Base-by-base conservation (phyloP, 1,139 yeast species). In the Kodamaea sp. region DNA sequence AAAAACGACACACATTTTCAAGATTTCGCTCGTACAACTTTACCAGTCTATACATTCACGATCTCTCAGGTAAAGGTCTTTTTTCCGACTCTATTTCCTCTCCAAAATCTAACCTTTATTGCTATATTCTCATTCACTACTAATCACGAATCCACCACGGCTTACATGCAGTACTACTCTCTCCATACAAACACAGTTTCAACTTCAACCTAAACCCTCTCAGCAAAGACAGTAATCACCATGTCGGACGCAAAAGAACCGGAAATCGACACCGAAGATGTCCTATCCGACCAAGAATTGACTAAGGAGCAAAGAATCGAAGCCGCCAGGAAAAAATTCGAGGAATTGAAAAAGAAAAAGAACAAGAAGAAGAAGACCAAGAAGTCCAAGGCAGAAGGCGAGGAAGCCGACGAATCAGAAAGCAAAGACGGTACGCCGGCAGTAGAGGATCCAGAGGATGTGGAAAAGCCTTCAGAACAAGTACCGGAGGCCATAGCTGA, bases 301-400 rank as follows among this genome's bases (percentile, higher is more conserved):
- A 51, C 55, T 31, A 74, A 76, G 43, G 80, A 76, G 39, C 82
- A 77, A 48, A 70, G 78, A 54, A 62, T 81, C 32, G 84, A 79
- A 41, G 79, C 79, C 1, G 87, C 87, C 10, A 70, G 79, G 49
- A 78, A 78, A 61, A 73, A 76, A 53, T 77, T 72, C 47, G 84
- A 79, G 42, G 82, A 78, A 44, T 60, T 79, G 65, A 80, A 80
- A 66, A 77, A 75, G 63, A 74, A 76, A 56, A 75, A 75, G 55
- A 75, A 74, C 57, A 66, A 67, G 62, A 49, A 39, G 50, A 41
- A 31, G 44, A 42, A 34, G 44, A 40, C 35, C 28, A 44, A 37
- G 46, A 38, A 42, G 39, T 38, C 40, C 24, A 37, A 32, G 3
- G 37, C 31, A n/a, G 42, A 35, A 4, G 42, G 26, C 11, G 31